These are phyloP conservation scores for Biscogniauxia marginata DNA, from an alignment of 2,329 filamentous ascomycete species.

Conservation along the genomic window DNA sequence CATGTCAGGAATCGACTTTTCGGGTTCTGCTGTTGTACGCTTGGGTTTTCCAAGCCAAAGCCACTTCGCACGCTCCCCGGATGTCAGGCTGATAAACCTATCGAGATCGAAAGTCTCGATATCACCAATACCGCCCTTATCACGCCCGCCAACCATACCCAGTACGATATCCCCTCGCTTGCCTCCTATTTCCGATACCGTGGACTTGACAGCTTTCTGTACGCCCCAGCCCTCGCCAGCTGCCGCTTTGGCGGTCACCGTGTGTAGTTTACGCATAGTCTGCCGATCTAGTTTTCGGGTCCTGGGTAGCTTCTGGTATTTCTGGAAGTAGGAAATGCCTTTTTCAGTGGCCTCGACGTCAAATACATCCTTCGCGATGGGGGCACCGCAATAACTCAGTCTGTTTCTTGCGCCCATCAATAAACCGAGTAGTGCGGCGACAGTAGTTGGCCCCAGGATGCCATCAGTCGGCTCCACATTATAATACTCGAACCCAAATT, in stretches of 20 bases:
- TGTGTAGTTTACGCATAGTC: conserved; percentile 78
- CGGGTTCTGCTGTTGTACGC: conserved; percentile 53
- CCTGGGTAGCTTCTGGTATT: conserved; percentile 75
- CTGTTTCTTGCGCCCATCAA: conserved; percentile 88
- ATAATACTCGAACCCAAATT: conserved; percentile 88
- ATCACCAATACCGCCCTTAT: conserved; percentile 87
- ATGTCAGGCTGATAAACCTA: conserved; percentile 72
- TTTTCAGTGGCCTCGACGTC: conserved; percentile 80
- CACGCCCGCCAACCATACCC: conserved; percentile 84
- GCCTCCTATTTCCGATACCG: conserved; percentile 87
- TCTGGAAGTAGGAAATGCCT: conserved; percentile 86
- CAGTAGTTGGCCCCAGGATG: conserved; percentile 86
- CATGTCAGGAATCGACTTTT: conserved; percentile 46
- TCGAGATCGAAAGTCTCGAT: conserved; percentile 91
- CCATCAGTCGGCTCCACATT: conserved; percentile 91
- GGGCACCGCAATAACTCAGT: conserved; percentile 78
- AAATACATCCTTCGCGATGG: conserved; percentile 87
- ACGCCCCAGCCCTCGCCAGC: conserved; percentile 88
- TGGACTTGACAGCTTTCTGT: conserved; percentile 92
- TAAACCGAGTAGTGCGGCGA: conserved; percentile 82
- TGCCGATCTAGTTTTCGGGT: conserved; percentile 79
- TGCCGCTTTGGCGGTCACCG: conserved; percentile 84
- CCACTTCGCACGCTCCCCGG: conserved; percentile 86
- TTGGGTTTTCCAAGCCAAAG: conserved; percentile 89
- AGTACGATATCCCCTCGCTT: conserved; percentile 94